Base-by-base conservation (phyloP, 2,329 filamentous ascomycete species). In the Aspergillus unguis region DNA sequence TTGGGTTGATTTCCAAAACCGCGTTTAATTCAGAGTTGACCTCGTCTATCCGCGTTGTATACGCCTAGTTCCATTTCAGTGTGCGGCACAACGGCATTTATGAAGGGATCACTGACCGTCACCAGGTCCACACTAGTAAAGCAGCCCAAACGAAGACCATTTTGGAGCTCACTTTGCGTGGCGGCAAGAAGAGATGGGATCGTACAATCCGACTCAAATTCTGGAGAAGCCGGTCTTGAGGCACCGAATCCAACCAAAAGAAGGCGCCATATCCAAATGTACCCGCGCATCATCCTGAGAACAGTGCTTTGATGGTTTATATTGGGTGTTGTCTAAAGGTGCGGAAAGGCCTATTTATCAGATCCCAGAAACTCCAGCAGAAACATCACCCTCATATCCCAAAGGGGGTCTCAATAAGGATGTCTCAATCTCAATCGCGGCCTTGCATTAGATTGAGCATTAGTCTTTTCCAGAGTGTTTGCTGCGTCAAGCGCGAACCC, bases 41-140 rank as follows among this genome's bases (percentile, higher is more conserved):
- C 60, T 83, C 74, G 5, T 70, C 55, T 44, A 81, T 82, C 17
- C 80, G 75, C 29, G 67, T 69, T 10, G 74, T 70, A 60, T 84
- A 84, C 4, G 79, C 76, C 71, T 79, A 31, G 28, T 51, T 5
- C 50, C 25, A 9, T n/a, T 32, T 56, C 6, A 52, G 27, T n/a
- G 11, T 6, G 8, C 6, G 23, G 36, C 2, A 11, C 17, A 17
- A 3, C 4, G 27, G 6, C n/a, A 23, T 38, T 29, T 33, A 33
- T n/a, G 5, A 36, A 10, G 4, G 6, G 2, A 37, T 11, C n/a
- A 58, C 57, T 9, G 11, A 72, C 72, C 53, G 67, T 72, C 41
- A 83, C 81, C 17, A 85, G 67, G 52, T 84, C 78, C n/a, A 79
- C 76, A 59, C 80, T 83, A 1, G 76, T 81, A 56, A 81, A 84